A percentile compares a stretch with the other conserved stretches of the same genome.
Conservation (phyloP, 1,284 basidiomycete genomes). For the Acaromyces ingoldii region DNA sequence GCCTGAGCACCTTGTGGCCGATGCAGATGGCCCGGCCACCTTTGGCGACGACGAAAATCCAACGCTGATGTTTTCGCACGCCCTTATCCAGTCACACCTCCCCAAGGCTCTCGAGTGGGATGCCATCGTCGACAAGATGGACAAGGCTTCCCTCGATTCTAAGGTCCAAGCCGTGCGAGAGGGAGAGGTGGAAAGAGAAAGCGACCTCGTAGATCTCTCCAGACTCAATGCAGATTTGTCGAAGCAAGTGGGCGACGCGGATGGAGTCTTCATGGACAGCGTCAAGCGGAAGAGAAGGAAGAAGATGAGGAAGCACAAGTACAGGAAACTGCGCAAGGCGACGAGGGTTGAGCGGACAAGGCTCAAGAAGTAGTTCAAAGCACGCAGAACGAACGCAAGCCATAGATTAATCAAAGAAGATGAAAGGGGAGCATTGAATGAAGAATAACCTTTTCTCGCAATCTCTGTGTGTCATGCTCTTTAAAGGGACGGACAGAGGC, state of each 20-base stretch:
- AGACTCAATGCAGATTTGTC: conserved; percentile 20
- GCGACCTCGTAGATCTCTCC: conserved; percentile 12
- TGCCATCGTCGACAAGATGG: conserved; percentile 33
- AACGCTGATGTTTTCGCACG: conserved; percentile 45
- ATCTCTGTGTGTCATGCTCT: too few species aligned
- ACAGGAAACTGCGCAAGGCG: conserved; percentile 48
- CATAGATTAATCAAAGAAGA: too few species aligned
- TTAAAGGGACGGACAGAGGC: too few species aligned
- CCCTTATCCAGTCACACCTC: conserved; percentile 41
- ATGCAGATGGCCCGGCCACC: conserved; percentile 28
- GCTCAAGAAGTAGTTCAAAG: conserved; percentile 14
- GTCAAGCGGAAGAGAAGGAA: conserved; percentile 48
- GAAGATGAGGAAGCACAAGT: conserved; percentile 52
- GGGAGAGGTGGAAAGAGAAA: conserved; percentile 4
- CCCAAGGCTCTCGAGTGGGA: conserved; percentile 40
- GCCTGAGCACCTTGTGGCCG: conserved; percentile 13
- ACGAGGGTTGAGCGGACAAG: conserved; percentile 37
- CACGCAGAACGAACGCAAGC: too few species aligned
- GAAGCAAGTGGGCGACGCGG: conserved; percentile 1
- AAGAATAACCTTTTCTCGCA: too few species aligned
- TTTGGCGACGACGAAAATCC: conserved; percentile 30
- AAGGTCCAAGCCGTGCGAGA: conserved; percentile 11
- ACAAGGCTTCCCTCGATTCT: conserved; percentile 19
- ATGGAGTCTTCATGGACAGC: conserved; percentile 43
- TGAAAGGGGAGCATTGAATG: too few species aligned